Percentiles rank a stretch among this genome's conserved stretches.
phyloP scores from a whole-genome alignment of 257 asterid genomes.

The Jacaranda mimosifolia region DNA sequence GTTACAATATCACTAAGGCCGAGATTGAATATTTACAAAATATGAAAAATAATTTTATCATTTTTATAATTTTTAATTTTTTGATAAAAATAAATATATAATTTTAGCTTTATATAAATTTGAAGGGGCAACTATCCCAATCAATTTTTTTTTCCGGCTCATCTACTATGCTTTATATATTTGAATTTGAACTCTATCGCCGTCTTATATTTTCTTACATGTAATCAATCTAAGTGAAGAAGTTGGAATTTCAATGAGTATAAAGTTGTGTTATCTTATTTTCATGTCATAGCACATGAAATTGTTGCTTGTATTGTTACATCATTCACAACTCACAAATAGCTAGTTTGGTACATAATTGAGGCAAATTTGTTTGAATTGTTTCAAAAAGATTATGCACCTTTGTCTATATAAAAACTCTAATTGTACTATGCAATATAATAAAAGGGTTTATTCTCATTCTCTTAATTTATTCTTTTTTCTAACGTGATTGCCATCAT shows the following conservation, averaged over 20 bases:
- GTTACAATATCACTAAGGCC: too few species aligned
- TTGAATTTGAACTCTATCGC: not conserved
- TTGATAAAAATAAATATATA: too few species aligned
- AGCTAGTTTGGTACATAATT: not conserved
- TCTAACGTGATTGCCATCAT: too few species aligned
- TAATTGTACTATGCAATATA: too few species aligned
- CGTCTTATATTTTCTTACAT: not conserved
- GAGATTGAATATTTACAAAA: too few species aligned
- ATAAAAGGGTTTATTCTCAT: too few species aligned
- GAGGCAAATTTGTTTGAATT: not conserved
- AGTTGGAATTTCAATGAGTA: not conserved
- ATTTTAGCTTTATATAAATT: too few species aligned
- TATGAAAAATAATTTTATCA: too few species aligned
- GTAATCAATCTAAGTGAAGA: not conserved
- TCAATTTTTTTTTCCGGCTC: too few species aligned
- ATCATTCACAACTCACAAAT: not conserved
- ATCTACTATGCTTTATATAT: not conserved
- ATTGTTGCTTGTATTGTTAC: conserved; percentile 10
- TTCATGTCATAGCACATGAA: conserved; percentile 19
- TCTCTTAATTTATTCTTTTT: too few species aligned
- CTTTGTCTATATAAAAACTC: not conserved
- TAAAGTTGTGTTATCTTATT: not conserved
- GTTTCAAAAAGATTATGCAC: not conserved
- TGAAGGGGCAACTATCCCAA: too few species aligned
- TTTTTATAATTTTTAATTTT: too few species aligned